Conservation (phyloP, 768 basidiomycete species). For the Amanita polypyramis region DNA sequence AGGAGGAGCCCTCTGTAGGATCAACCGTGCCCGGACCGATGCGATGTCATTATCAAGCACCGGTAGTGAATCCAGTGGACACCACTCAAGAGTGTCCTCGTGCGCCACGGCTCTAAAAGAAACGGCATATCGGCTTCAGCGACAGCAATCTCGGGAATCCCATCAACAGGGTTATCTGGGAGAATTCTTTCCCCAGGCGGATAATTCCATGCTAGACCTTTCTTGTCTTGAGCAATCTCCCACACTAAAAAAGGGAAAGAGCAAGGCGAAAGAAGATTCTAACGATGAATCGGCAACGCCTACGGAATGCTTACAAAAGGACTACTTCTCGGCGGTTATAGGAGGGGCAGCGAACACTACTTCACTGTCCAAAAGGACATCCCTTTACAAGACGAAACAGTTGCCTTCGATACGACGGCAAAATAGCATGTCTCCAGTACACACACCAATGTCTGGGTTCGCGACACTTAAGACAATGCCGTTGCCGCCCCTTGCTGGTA, state of each 20-base stretch:
- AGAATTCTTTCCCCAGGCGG: conserved; percentile 17
- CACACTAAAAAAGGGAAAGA: conserved; percentile 17
- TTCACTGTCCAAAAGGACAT: neutral
- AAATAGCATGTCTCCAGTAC: neutral
- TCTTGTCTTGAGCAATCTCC: conserved; percentile 17
- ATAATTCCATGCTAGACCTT: conserved; percentile 22
- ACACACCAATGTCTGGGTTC: conserved; percentile 1
- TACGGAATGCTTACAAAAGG: conserved; percentile 1
- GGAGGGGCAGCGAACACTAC: neutral
- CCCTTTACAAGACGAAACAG: neutral
- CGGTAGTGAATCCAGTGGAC: conserved; percentile 1
- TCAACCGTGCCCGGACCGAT: conserved; percentile 7
- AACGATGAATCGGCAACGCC: conserved; percentile 8
- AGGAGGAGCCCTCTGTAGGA: conserved; percentile 2
- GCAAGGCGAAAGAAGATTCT: conserved; percentile 11
- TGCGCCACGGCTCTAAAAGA: neutral
- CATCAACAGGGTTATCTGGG: neutral
- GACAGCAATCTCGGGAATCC: neutral
- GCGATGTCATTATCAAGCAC: conserved; percentile 1
- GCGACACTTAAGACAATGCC: conserved; percentile 1
- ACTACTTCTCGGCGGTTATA: neutral
- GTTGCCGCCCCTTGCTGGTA: conserved; percentile 1
- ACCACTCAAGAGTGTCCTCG: neutral
- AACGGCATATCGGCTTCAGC: neutral
- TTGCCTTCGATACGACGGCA: neutral